A percentile compares a stretch with the other conserved stretches of the same genome.
Evolutionary conservation across 2,329 filamentous ascomycete species (phyloP).

Genomic region (Paramyrothecium sp.): DNA sequence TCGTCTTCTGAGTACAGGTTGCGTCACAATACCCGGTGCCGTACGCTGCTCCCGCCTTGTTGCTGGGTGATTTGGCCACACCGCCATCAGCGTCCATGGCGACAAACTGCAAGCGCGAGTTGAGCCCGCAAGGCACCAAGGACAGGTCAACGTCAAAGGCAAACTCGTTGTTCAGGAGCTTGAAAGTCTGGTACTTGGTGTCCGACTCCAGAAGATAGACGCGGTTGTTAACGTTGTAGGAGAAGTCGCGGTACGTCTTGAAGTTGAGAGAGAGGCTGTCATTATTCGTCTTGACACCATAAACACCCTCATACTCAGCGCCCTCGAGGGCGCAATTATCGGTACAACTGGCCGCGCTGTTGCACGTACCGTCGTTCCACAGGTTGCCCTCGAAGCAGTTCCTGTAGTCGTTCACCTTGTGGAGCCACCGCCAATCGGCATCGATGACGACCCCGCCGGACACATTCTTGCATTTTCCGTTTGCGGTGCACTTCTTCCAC

Average conservation of each 20-base stretch:
- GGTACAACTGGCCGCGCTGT: conserved; percentile 38
- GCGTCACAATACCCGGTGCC: conserved; percentile 63
- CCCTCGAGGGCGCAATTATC: conserved; percentile 46
- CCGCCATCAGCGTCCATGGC: conserved; percentile 58
- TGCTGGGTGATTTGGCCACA: conserved; percentile 37
- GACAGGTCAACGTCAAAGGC: conserved; percentile 65
- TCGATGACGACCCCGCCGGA: conserved; percentile 46
- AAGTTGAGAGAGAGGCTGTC: conserved; percentile 49
- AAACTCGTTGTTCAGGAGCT: conserved; percentile 59
- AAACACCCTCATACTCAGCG: conserved; percentile 40
- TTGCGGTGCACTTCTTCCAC: conserved; percentile 41
- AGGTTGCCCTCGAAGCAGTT: conserved; percentile 49
- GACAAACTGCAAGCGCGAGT: conserved; percentile 61
- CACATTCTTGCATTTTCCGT: conserved; percentile 38
- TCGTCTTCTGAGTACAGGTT: conserved; percentile 45
- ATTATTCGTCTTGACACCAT: conserved; percentile 45
- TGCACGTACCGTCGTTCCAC: conserved; percentile 32
- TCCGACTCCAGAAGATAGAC: conserved; percentile 30
- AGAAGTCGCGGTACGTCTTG: conserved; percentile 44
- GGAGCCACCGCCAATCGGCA: conserved; percentile 55
- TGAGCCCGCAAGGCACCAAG: conserved; percentile 61
- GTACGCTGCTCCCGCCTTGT: conserved; percentile 55
- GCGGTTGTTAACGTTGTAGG: conserved; percentile 40
- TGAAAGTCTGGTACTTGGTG: conserved; percentile 53
- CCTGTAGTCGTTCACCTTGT: conserved; percentile 33